Evolutionary conservation across 805 yeast species (phyloP).

Genomic region (Candida vaughaniae): DNA sequence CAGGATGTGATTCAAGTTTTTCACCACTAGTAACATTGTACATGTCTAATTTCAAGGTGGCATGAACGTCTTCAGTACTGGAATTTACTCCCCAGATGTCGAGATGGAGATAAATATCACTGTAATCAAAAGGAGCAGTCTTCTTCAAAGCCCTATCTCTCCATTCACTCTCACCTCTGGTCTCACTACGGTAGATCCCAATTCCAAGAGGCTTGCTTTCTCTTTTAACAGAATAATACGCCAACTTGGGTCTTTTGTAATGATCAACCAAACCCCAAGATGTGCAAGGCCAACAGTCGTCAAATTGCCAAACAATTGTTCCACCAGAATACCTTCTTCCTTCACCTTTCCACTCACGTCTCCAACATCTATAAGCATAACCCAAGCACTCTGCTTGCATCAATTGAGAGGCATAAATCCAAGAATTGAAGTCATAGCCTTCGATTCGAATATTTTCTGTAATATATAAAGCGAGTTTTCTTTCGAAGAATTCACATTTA

Average conservation of each 20-base stretch:
- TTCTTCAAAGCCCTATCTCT: slow-evolving; percentile 7
- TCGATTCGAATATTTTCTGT: slow-evolving; percentile 38
- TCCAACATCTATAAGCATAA: slow-evolving; percentile 44
- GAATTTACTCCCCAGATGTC: slow-evolving; percentile 43
- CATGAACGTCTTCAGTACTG: slow-evolving; percentile 15
- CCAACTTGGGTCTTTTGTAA: slow-evolving; percentile 40
- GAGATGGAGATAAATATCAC: slow-evolving; percentile 7
- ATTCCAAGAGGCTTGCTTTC: slow-evolving; percentile 27
- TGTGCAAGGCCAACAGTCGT: slow-evolving; percentile 51
- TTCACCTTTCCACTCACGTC: slow-evolving; percentile 39
- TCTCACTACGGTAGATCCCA: slow-evolving; percentile 28
- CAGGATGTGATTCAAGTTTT: slow-evolving; percentile 14
- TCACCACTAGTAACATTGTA: slow-evolving; percentile 29
- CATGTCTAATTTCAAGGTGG: slow-evolving; percentile 20
- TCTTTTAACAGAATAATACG: slow-evolving; percentile 45
- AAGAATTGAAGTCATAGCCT: slow-evolving; percentile 29
- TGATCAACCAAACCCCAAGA: slow-evolving; percentile 47
- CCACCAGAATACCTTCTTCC: slow-evolving; percentile 36
- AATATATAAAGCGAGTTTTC: slow-evolving; percentile 44
- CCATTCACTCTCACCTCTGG: slow-evolving; percentile 5
- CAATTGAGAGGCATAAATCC: slow-evolving; percentile 35
- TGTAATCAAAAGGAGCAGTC: slow-evolving; percentile 11
- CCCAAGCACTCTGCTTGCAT: slow-evolving; percentile 50
- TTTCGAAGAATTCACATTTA: slow-evolving; percentile 47
- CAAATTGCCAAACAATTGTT: slow-evolving; percentile 50